phyloP scores from a whole-genome alignment of 129 eudicot species.

The Artemisia argyi region DNA sequence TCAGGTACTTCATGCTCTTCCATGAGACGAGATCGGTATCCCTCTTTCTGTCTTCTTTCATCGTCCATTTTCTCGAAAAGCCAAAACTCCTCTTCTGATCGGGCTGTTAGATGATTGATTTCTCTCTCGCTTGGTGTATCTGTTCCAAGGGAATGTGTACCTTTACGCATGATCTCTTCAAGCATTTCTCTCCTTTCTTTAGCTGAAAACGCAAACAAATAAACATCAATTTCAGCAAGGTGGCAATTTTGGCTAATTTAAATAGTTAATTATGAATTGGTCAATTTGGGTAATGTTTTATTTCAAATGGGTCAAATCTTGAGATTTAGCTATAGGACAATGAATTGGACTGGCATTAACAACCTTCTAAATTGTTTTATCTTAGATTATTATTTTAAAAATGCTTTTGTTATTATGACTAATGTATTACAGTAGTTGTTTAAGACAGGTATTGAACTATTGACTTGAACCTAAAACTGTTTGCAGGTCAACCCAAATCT shows the following conservation, averaged over 20 bases:
- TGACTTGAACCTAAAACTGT: no score
- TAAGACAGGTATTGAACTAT: no score
- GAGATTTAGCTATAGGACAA: not conserved
- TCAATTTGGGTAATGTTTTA: not conserved
- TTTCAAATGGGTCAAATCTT: not conserved
- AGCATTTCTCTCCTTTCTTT: conserved; percentile 91
- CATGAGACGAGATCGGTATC: conserved; percentile 93
- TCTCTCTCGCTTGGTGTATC: conserved; percentile 97
- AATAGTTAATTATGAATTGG: not conserved
- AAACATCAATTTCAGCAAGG: not conserved
- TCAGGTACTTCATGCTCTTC: conserved; percentile 96
- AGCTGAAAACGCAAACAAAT: conserved; percentile 28
- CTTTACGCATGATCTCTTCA: conserved; percentile 90
- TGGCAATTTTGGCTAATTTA: not conserved
- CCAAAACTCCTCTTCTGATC: conserved; percentile 39
- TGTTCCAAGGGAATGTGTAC: conserved; percentile 73
- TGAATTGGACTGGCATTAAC: not conserved
- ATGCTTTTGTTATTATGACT: no score
- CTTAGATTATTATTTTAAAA: not conserved
- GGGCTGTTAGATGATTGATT: conserved; percentile 13
- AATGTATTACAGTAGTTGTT: no score
- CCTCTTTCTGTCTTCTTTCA: conserved; percentile 79
- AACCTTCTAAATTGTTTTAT: not conserved
- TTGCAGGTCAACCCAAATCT: no score
- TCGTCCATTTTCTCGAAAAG: conserved; percentile 93